Evolutionary conservation across 2,329 filamentous ascomycete genomes (phyloP), one percentile per base, ranked within the genome.

Genomic region (Diaporthe batatas): DNA sequence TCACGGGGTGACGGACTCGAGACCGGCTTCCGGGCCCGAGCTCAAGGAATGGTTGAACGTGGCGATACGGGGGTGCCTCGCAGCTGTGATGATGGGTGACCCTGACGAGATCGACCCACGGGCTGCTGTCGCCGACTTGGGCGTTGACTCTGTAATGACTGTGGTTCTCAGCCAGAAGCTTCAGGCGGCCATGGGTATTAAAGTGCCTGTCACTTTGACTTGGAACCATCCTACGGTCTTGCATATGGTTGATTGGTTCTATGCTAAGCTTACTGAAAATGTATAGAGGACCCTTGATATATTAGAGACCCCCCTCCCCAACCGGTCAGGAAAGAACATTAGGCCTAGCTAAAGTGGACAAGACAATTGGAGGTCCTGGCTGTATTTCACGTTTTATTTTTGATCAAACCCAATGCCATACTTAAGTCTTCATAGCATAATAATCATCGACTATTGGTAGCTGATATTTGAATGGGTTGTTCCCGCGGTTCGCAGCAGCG

Each of bases 171-270:
- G 54, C 21, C 32, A 39, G 54, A n/a, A 58, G 54, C 54, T 58
- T 8, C 54, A 58, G 21, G 34, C 32, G 4, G 32, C 54, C 21
- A n/a, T 58, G 32, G n/a, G n/a, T 1, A 23, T 58, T 32, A 58
- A 58, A 8, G 54, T 58, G 10, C 54, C 54, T 3, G 32, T 39
- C 6, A 58, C 54, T 16, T 10, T 58, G 54, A 58, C 54, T 5
- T 58, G 54, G 54, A 58, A 39, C 21, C 54, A 58, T 39, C 54
- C 54, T 23, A 58, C 54, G 16, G 54, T 39, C 11, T n/a, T 36
- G 11, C 54, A 58, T 39, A 36, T 58, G 32, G 54, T 39, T 23
- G 34, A 36, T 3, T 58, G 54, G 54, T 58, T 58, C 6, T 36
- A 23, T n/a, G 29, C 18, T 36, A 58, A 58, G 54, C 32, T 58